Evolutionary conservation across 441 rosid genomes (phyloP).

Genomic region (Populus hybrid): DNA sequence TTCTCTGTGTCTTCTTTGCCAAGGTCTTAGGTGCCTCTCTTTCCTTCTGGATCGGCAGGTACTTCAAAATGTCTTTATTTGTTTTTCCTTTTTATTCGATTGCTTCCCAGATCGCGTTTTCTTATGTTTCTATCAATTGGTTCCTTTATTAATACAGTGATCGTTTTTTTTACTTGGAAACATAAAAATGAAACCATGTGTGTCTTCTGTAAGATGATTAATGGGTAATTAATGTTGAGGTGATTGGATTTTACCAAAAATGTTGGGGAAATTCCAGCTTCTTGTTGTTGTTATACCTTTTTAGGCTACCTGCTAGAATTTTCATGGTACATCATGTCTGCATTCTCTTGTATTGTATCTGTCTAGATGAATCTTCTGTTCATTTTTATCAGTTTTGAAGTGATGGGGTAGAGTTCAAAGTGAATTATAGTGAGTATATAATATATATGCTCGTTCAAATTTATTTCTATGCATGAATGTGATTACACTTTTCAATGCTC

Average conservation of each 20-base stretch:
- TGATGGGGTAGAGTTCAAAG: background rate
- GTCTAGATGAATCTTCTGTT: background rate
- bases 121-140: background rate
- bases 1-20: slow-evolving; percentile 71
- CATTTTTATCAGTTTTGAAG: background rate
- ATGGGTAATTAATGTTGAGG: background rate
- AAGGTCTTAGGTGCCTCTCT: slow-evolving; percentile 87
- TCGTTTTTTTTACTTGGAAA: background rate
- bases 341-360: background rate
- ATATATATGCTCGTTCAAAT: background rate
- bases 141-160: background rate
- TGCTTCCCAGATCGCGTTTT: background rate
- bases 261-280: background rate
- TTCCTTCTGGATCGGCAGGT: slow-evolving; percentile 95
- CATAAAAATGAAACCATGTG: background rate
- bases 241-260: background rate
- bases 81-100: background rate
- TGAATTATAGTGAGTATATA: background rate
- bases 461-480: background rate
- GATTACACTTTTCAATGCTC: background rate
- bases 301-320: background rate
- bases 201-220: background rate
- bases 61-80: background rate
- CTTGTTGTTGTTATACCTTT: background rate
- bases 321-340: background rate